These are phyloP conservation scores for Flaveria linearis DNA, from an alignment of 129 eudicot genomes.

Conservation along the genomic window DNA sequence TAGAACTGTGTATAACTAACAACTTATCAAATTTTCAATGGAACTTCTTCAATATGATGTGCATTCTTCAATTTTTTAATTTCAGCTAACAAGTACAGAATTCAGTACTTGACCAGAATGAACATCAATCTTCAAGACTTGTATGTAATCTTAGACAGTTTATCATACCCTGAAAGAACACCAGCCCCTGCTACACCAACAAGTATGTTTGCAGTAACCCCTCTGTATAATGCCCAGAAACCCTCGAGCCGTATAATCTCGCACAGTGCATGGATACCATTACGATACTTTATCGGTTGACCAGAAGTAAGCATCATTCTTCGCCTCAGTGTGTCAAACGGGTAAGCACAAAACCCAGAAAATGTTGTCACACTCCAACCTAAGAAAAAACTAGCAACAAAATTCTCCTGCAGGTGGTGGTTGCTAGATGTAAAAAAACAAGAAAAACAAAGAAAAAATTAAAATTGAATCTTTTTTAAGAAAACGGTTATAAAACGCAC, in stretches of 20 bases:
- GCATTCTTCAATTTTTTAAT: constrained; percentile 1
- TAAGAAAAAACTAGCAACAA: constrained; percentile 78
- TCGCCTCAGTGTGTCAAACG: constrained; percentile 89
- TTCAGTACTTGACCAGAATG: constrained; percentile 1
- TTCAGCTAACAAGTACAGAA: constrained; percentile 4
- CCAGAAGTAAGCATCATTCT: constrained; percentile 99
- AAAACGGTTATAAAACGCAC: constrained; percentile 27
- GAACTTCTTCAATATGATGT: constrained; percentile 7
- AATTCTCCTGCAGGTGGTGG: constrained; percentile 64
- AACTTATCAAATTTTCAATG: neutral
- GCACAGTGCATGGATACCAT: constrained; percentile 61
- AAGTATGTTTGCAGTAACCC: constrained; percentile 93
- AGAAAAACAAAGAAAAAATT: neutral
- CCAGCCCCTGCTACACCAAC: constrained; percentile 99
- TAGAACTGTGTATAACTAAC: too few species aligned
- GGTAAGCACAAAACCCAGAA: constrained; percentile 97
- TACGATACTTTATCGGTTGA: constrained; percentile 68
- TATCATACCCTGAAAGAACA: constrained; percentile 94
- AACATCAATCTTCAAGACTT: constrained; percentile 43
- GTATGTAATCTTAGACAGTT: constrained; percentile 60
- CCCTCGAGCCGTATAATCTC: constrained; percentile 88
- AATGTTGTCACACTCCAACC: constrained; percentile 95
- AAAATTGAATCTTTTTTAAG: neutral
- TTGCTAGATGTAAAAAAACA: constrained; percentile 12
- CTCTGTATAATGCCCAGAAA: constrained; percentile 64